Evolutionary conservation across 768 basidiomycete genomes (phyloP), one percentile per base, ranked within the genome.

Genomic region (Hygrocybe punicea): DNA sequence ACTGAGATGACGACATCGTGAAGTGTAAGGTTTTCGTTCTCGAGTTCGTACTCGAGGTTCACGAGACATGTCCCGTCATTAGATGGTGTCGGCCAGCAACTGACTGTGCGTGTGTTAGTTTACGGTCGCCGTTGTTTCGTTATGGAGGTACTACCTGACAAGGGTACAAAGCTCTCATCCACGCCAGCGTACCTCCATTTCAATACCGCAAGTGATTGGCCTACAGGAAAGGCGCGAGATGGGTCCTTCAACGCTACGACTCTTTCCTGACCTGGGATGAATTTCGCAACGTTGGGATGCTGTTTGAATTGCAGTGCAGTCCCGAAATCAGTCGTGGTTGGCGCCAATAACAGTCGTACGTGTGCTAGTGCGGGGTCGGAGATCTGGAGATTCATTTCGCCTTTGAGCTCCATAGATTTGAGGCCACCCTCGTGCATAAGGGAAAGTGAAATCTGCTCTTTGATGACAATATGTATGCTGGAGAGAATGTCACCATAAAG

Each of bases 11-110:
- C 79, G 21, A 95, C 83, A 68, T 98, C 91, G 69, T 91, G 84
- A 2, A 98, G 78, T 0, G 84, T 83, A 53, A 98, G 73, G 48
- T 80, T 81, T 60, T 89, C 81, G 61, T 93, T 90, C 68, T 96
- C 93, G 46, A 98, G 87, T 69, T 98, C 95, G 67, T 97, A 98
- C 72, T 98, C 97, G 60, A 98, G 91, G 72, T 91, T 95, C 58
- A 98, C 91, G 61, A 97, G 93, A 62, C 87, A 90, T 1, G 87
- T 88, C n/a, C 93, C 93, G 59, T 93, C 89, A 63, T 91, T 93
- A 39, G 90, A 86, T 6, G 91, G 89, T 13, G 93, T 87, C 13
- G 95, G 97, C 96, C 95, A 98, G 73, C 93, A 95, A 68, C 93
- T 99, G 70, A 99, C 95, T 94, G 61, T 17, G 56, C 29, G 9